Evolutionary conservation across 2,329 filamentous ascomycete species (phyloP).

Genomic region (Penicillium brevicompactum): DNA sequence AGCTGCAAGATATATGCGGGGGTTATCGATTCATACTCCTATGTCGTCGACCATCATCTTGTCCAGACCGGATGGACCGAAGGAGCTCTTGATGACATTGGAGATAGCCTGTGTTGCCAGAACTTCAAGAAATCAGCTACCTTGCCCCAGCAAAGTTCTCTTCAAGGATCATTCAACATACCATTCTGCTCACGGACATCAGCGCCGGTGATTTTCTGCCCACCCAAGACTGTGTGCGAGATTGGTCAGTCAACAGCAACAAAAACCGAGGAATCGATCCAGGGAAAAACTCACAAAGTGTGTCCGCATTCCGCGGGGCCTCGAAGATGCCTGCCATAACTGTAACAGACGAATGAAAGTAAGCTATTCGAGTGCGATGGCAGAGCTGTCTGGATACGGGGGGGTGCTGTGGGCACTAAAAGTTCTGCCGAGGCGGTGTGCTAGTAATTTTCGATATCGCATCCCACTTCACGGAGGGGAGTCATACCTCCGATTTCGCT

Average conservation of each 20-base stretch:
- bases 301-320: conserved; percentile 87
- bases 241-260: conserved; percentile 34
- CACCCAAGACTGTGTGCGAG: conserved; percentile 72
- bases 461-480: conserved; percentile 43
- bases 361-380: conserved; percentile 27
- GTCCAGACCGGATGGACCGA: conserved; percentile 93
- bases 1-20: conserved; percentile 22
- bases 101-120: conserved; percentile 94
- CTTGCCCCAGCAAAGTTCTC: not conserved
- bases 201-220: conserved; percentile 93
- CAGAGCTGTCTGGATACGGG: conserved; percentile 33
- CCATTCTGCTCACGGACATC: conserved; percentile 98
- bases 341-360: conserved; percentile 22
- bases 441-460: conserved; percentile 29
- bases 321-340: conserved; percentile 94
- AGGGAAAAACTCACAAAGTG: conserved; percentile 66
- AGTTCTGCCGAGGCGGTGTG: conserved; percentile 49
- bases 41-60: conserved; percentile 99
- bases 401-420: conserved; percentile 37
- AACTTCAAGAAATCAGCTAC: conserved; percentile 56
- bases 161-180: conserved; percentile 46
- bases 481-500: conserved; percentile 19
- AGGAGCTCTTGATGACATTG: conserved; percentile 98
- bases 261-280: not conserved
- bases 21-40: conserved; percentile 62